These are phyloP conservation scores for Microbotryum intermedium DNA, from an alignment of 1,284 basidiomycete genomes.

Conservation along the genomic window DNA sequence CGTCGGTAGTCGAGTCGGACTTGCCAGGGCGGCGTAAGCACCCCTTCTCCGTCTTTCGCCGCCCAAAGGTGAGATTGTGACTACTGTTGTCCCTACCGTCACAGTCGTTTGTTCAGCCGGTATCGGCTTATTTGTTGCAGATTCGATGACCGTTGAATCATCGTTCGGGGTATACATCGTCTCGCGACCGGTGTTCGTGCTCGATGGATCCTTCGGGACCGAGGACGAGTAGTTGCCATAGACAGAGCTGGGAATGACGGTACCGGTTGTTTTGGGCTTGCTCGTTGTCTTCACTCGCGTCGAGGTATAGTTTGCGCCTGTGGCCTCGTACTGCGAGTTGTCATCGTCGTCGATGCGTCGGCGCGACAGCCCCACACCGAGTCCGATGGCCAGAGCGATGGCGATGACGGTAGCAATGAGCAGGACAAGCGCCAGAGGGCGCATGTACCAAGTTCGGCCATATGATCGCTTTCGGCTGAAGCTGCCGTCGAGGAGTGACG, in stretches of 20 bases:
- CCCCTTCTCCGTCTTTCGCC: too few relatives aligned
- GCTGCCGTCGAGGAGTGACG: too few relatives aligned
- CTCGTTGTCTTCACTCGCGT: neutral
- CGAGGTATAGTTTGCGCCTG: neutral
- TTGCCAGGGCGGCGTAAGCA: too few relatives aligned
- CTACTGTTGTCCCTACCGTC: constrained; percentile 4
- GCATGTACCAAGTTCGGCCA: constrained; percentile 20
- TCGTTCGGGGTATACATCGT: neutral
- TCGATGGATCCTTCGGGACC: neutral
- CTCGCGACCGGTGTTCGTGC: neutral
- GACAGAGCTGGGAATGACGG: constrained; percentile 25
- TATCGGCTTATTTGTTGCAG: neutral
- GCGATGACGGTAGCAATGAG: constrained; percentile 12
- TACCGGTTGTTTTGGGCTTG: constrained; percentile 8
- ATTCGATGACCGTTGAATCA: neutral
- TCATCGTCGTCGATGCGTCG: neutral
- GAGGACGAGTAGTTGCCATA: neutral
- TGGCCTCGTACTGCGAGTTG: neutral
- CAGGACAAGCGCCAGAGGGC: constrained; percentile 13
- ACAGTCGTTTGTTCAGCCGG: neutral
- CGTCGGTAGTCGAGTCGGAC: too few relatives aligned
- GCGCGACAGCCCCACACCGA: constrained; percentile 22
- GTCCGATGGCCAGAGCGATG: constrained; percentile 24
- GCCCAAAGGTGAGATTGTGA: too few relatives aligned
- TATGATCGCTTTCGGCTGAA: neutral